A percentile compares a stretch with the other conserved stretches of the same genome.
phyloP scores from a whole-genome alignment of 345 rosid species.

The Lagerstroemia speciosa region DNA sequence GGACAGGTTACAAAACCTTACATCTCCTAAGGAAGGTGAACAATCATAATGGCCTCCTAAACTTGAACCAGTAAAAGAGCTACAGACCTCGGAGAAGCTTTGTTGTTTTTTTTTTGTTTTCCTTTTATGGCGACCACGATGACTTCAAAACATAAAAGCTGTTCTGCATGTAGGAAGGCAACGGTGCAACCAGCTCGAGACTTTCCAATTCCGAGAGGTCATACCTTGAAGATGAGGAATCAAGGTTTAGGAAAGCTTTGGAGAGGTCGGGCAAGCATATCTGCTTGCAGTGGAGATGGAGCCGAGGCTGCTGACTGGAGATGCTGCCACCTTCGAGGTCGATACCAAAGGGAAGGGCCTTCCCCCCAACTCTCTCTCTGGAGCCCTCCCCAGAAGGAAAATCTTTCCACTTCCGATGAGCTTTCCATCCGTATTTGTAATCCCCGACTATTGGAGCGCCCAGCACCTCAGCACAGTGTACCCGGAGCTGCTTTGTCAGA shows the following conservation, averaged over 20 bases:
- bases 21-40: too few species aligned
- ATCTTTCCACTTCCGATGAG: constrained; percentile 36
- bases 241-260: constrained; percentile 32
- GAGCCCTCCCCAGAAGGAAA: constrained; percentile 16
- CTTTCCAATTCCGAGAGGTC: constrained; percentile 39
- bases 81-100: too few species aligned
- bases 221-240: constrained; percentile 29
- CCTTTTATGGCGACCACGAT: neutral
- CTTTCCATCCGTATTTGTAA: constrained; percentile 86
- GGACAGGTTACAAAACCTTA: too few species aligned
- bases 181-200: constrained; percentile 59
- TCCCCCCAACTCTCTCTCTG: constrained; percentile 12
- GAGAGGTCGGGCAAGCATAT: constrained; percentile 64
- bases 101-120: too few species aligned
- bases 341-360: constrained; percentile 48
- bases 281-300: constrained; percentile 87
- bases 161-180: constrained; percentile 78
- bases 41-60: too few species aligned
- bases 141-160: constrained; percentile 52
- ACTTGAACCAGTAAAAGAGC: too few species aligned
- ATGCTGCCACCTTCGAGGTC: constrained; percentile 69
- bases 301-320: constrained; percentile 50
- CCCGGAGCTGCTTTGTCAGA: constrained; percentile 55
- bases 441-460: constrained; percentile 95
- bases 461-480: constrained; percentile 88